phyloP scores from a whole-genome alignment of 78 protist species.

The Protostelium mycophagum region DNA sequence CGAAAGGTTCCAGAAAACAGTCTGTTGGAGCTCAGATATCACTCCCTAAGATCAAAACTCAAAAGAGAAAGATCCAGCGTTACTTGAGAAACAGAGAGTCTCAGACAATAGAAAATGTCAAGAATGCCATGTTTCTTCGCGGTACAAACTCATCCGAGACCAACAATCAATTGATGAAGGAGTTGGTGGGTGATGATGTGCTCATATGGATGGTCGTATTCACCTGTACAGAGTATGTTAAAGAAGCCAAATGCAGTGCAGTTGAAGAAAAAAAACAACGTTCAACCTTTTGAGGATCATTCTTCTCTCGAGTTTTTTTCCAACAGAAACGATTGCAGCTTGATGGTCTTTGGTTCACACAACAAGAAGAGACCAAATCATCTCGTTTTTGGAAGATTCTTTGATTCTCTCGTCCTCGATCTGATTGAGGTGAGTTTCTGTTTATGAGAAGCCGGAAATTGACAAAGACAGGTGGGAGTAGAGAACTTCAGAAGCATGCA shows the following conservation, averaged over 20 bases:
- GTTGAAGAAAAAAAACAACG: conserved; percentile 45
- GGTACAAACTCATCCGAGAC: conserved; percentile 37
- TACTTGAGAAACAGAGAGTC: background rate
- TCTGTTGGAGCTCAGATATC: background rate
- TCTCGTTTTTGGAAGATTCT: conserved; percentile 82
- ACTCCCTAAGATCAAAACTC: background rate
- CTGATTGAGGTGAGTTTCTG: conserved; percentile 79
- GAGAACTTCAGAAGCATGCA: conserved; percentile 20
- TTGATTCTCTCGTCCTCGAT: conserved; percentile 78
- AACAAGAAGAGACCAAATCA: conserved; percentile 85
- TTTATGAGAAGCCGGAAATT: too few relatives aligned
- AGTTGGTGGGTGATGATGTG: conserved; percentile 16
- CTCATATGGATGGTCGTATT: background rate
- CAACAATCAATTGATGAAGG: conserved; percentile 35
- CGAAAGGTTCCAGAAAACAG: background rate
- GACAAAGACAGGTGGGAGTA: conserved; percentile 37
- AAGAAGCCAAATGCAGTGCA: conserved; percentile 50
- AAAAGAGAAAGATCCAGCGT: background rate
- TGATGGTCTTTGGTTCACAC: conserved; percentile 78
- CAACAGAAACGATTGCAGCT: conserved; percentile 57
- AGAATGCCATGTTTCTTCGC: conserved; percentile 56
- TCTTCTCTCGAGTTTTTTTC: conserved; percentile 41
- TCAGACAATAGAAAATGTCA: conserved; percentile 13
- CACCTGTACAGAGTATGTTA: conserved; percentile 26
- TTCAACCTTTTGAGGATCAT: conserved; percentile 59